phyloP scores from a whole-genome alignment of 192 early-diverging fungal species.

The Rhizophagus clarus region DNA sequence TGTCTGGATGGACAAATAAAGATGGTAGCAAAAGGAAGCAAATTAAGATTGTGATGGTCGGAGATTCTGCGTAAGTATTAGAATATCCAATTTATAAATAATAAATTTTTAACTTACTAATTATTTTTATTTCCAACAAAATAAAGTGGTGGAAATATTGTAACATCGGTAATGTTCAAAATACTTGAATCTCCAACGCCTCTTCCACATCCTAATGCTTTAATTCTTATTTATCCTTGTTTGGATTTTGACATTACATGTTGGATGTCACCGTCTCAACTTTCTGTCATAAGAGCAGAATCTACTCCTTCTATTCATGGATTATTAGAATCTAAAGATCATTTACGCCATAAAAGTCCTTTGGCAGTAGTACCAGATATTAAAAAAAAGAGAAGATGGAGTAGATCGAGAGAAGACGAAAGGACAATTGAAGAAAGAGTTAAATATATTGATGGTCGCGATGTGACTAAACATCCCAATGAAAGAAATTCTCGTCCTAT shows the following conservation, averaged over 20 bases:
- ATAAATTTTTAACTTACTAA: background rate
- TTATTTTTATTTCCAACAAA: background rate
- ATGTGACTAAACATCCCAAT: slow-evolving; percentile 31
- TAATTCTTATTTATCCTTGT: slow-evolving; percentile 89
- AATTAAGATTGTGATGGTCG: slow-evolving; percentile 76
- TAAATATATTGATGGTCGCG: slow-evolving; percentile 41
- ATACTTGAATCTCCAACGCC: slow-evolving; percentile 59
- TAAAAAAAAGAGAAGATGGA: slow-evolving; percentile 44
- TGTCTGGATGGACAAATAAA: slow-evolving; percentile 56
- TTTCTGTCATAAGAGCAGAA: slow-evolving; percentile 65
- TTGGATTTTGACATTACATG: slow-evolving; percentile 89
- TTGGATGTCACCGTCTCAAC: slow-evolving; percentile 79
- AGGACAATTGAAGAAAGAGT: slow-evolving; percentile 39
- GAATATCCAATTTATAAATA: background rate
- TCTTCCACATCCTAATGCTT: slow-evolving; percentile 69
- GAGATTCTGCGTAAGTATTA: slow-evolving; percentile 88
- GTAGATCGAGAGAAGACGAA: slow-evolving; percentile 27
- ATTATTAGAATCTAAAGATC: slow-evolving; percentile 61
- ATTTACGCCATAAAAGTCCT: slow-evolving; percentile 69
- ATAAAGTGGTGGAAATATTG: slow-evolving; percentile 85
- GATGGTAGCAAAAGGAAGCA: slow-evolving; percentile 37
- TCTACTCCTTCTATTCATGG: slow-evolving; percentile 42
- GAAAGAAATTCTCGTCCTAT: slow-evolving; percentile 35
- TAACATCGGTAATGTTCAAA: slow-evolving; percentile 75
- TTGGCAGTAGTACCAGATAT: slow-evolving; percentile 56